Conservation (phyloP, 805 yeast genomes). For the Helenozyma rhizophorensis region DNA sequence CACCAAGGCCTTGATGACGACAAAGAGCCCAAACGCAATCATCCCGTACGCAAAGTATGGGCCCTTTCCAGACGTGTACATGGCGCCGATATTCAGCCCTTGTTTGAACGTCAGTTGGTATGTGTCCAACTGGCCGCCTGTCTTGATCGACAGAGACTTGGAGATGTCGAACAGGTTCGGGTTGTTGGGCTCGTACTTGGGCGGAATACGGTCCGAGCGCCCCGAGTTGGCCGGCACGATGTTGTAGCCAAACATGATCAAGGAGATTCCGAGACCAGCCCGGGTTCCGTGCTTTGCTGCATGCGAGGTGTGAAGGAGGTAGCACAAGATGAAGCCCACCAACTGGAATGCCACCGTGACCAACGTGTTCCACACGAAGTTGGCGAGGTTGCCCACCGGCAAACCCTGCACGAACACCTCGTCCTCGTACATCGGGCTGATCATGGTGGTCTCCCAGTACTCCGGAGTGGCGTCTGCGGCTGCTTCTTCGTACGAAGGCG, state of each 20-base stretch:
- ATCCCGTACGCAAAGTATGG: conserved; percentile 60
- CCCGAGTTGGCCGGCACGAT: conserved; percentile 39
- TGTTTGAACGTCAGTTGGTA: conserved; percentile 26
- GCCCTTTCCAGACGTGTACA: background rate
- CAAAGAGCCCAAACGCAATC: conserved; percentile 63
- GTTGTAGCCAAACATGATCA: conserved; percentile 58
- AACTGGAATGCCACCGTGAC: conserved; percentile 91
- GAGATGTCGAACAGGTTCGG: conserved; percentile 32
- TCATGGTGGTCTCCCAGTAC: conserved; percentile 88
- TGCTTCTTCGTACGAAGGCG: conserved; percentile 92
- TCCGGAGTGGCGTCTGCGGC: conserved; percentile 93
- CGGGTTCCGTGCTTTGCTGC: conserved; percentile 95
- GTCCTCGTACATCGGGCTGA: conserved; percentile 76
- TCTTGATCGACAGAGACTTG: conserved; percentile 21
- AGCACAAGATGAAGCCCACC: conserved; percentile 88
- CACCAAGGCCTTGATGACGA: conserved; percentile 60
- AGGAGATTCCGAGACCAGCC: conserved; percentile 84
- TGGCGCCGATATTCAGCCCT: conserved; percentile 23
- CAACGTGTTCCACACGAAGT: conserved; percentile 83
- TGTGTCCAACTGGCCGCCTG: conserved; percentile 24
- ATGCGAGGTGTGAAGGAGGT: conserved; percentile 89
- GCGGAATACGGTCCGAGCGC: conserved; percentile 30
- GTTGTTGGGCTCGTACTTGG: conserved; percentile 28
- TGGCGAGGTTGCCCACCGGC: conserved; percentile 91
- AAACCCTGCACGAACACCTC: conserved; percentile 92